Evolutionary conservation across 2,329 filamentous ascomycete genomes (phyloP).

Genomic region (Cladosporium sphaerospermum): DNA sequence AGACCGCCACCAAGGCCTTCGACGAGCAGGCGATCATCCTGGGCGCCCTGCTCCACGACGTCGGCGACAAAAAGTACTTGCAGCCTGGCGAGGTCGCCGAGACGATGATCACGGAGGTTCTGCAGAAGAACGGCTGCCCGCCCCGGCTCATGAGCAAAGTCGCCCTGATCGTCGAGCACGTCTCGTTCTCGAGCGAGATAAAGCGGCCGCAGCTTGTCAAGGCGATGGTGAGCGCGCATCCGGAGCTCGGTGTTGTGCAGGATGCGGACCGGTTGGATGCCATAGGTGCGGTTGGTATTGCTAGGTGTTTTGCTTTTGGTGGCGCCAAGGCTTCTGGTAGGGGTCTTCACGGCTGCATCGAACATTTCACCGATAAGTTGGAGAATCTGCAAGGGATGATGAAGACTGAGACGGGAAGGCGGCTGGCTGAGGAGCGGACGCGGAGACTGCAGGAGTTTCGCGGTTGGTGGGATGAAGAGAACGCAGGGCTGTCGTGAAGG

Average conservation of each 20-base stretch:
- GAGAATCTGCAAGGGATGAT: constrained; percentile 56
- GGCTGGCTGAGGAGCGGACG: constrained; percentile 45
- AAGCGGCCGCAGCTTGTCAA: constrained; percentile 55
- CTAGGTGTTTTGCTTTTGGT: constrained; percentile 68
- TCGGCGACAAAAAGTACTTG: constrained; percentile 80
- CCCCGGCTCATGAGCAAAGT: constrained; percentile 57
- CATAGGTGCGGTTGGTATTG: constrained; percentile 80
- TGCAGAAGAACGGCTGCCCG: constrained; percentile 52
- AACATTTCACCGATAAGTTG: constrained; percentile 73
- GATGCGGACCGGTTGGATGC: constrained; percentile 92
- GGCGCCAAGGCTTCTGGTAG: constrained; percentile 51
- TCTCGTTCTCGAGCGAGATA: constrained; percentile 71
- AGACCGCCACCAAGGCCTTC: constrained; percentile 20
- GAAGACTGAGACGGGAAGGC: constrained; percentile 51
- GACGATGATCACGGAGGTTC: constrained; percentile 50
- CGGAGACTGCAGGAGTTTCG: constrained; percentile 45
- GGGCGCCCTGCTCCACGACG: constrained; percentile 66
- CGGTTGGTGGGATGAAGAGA: constrained; percentile 51
- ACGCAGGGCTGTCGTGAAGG: constrained; percentile 4
- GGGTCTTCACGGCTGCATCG: constrained; percentile 59
- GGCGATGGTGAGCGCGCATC: constrained; percentile 57
- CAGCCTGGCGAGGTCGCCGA: constrained; percentile 45
- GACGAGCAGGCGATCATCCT: constrained; percentile 26
- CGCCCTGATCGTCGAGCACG: constrained; percentile 66
- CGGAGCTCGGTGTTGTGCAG: constrained; percentile 79